Base-by-base conservation (phyloP, 1,284 basidiomycete genomes). In the Cryptococcus sp. region DNA sequence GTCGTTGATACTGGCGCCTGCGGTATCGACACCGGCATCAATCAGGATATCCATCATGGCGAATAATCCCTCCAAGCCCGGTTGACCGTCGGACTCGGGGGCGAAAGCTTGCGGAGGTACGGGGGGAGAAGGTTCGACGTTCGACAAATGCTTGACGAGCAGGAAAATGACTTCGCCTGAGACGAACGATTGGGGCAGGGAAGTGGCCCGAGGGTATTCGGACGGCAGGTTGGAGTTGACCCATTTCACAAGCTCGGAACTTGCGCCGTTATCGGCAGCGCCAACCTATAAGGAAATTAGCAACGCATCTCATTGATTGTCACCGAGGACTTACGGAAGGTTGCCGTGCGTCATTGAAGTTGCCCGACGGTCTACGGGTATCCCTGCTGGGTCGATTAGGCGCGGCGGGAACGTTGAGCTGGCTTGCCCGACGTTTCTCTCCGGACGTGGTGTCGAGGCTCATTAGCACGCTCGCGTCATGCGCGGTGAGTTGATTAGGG, bases 1-100 rank as follows among this genome's bases (percentile, higher is more conserved):
- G 75, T 95, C 93, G 72, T 93, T 93, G 78, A 95, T 92, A 68
- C 89, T 93, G 37, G 94, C 87, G 61, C 78, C 86, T 11, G 88
- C 91, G 81, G 93, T 89, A 78, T 89, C 89, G 57, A 94, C 86
- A 54, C 91, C 90, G 62, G 90, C 89, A 68, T 93, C 91, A 44
- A 93, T 83, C 52, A 94, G 78, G 75, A 90, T 91, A 77, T 94
- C 91, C 78, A 93, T 92, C 59, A 93, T 81, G 58, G 85, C 83
- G 80, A 95, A 93, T 43, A 95, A 81, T 16, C 91, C 91, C 51
- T 93, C 91, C n/a, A 94, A 81, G 15, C 69, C 67, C 8, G 75
- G 73, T 53, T 77, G 72, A 4, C 75, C 76, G 10, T 64, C 59
- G 15, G 68, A 57, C 37, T 70, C 68, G 2, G 68, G 68, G 6